Base-by-base conservation (phyloP, 2,329 filamentous ascomycete genomes). In the Monosporascus ibericus region DNA sequence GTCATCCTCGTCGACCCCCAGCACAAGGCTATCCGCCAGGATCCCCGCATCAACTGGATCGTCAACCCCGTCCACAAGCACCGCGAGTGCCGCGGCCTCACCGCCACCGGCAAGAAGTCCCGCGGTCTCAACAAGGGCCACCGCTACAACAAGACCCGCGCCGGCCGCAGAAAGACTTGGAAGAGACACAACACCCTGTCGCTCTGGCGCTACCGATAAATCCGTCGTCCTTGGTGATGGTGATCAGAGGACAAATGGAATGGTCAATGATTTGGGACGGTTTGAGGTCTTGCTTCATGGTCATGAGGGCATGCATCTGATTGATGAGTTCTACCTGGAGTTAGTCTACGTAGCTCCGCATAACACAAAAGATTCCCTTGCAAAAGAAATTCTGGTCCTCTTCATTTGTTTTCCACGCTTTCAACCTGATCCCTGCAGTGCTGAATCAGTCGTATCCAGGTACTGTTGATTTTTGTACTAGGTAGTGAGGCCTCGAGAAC, bases 1-100 rank as follows among this genome's bases (percentile, higher is more conserved):
- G 87, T 97, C 78, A 97, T 99, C 82, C 90, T 96, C 72, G 92
- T 99, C 74, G 94, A 99, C 82, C 94, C 94, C 75, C 89, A 95
- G 83, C 94, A 99, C 90, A 97, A 97, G 86, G 94, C 94, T 73
- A 99, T 99, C 85, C 94, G 94, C 78, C 90, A 88, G 73, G 94
- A 99, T 77, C 82, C 94, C 71, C 92, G 94, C 79, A 97, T 99
- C 89, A 99, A 96, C 90, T 99, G 94, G 94, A 99, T 99, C 84
- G 90, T 92, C 81, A 95, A 95, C 81, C 88, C 94, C 68, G 95
- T 99, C 71, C 94, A 99, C 90, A 99, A 99, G 92, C 94, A 97
- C 87, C 94, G 94, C 81, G 94, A 99, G 85, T 79, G 84, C 70
- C 92, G 94, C 77, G 95, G 94, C 71, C 90, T 99, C 68, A 99